These are phyloP conservation scores for Pythium aquatile DNA, from an alignment of 352 stramenopile species.

Conservation along the genomic window DNA sequence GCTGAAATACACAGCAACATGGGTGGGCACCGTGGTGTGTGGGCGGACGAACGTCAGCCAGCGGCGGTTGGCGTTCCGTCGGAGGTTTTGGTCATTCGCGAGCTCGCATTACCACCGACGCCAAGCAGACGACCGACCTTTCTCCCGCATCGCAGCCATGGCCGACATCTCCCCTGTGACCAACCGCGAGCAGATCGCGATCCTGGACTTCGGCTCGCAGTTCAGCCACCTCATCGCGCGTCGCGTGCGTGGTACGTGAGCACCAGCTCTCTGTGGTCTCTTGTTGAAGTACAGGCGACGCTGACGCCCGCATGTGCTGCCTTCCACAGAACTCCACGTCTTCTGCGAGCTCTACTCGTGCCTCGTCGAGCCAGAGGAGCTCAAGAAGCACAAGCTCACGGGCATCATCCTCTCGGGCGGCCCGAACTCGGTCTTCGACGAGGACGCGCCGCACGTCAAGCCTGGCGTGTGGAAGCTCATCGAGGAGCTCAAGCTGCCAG, in stretches of 20 bases:
- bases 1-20: constrained; percentile 13
- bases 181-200: constrained; percentile 95
- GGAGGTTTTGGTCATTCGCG: neutral
- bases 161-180: constrained; percentile 72
- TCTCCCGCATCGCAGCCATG: constrained; percentile 38
- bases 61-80: constrained; percentile 5
- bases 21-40: constrained; percentile 14
- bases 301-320: constrained; percentile 11
- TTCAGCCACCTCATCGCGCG: constrained; percentile 99
- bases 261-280: neutral
- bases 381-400: constrained; percentile 92
- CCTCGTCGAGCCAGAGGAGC: constrained; percentile 91
- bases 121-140: neutral
- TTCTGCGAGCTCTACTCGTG: constrained; percentile 99
- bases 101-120: constrained; percentile 28
- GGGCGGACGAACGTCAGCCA: constrained; percentile 22
- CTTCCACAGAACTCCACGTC: constrained; percentile 91
- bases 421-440: constrained; percentile 96
- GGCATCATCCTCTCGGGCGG: constrained; percentile 98
- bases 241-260: constrained; percentile 88
- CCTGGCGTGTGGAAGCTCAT: constrained; percentile 96
- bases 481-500: constrained; percentile 93
- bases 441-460: constrained; percentile 93
- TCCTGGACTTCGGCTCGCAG: constrained; percentile 99
- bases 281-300: constrained; percentile 12